A percentile compares a stretch with the other conserved stretches of the same genome.
These are phyloP conservation scores for Aeschynomene evenia DNA, from an alignment of 306 rosid species.

Conservation along the genomic window DNA sequence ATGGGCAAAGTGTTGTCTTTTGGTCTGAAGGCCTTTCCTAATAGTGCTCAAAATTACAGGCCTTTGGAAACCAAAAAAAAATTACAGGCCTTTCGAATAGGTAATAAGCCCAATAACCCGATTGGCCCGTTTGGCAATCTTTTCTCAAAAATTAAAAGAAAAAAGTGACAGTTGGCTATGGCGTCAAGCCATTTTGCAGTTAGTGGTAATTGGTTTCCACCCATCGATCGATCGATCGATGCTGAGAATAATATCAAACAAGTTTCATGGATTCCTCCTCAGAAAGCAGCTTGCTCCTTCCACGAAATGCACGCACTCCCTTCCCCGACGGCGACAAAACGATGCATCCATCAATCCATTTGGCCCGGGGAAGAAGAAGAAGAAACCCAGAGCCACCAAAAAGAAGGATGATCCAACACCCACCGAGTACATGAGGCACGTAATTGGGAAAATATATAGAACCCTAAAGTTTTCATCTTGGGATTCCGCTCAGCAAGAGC, in stretches of 20 bases:
- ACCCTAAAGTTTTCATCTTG: conserved; percentile 60
- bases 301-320: conserved; percentile 41
- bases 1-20: no score
- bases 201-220: no score
- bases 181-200: background rate
- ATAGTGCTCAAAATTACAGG: no score
- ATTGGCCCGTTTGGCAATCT: no score
- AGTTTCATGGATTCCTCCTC: conserved; percentile 39
- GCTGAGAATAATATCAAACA: conserved; percentile 8
- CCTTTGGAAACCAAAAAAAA: no score
- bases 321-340: conserved; percentile 36
- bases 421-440: conserved; percentile 52
- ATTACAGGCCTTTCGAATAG: no score
- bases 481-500: conserved; percentile 61
- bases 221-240: conserved; percentile 24
- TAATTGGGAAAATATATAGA: conserved; percentile 45
- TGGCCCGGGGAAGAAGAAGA: conserved; percentile 2
- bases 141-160: no score
- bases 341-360: conserved; percentile 26
- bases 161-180: background rate
- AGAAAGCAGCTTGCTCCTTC: conserved; percentile 20
- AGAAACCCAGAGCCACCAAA: no score
- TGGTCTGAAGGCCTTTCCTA: no score
- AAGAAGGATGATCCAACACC: background rate
- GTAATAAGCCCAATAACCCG: no score